Percentiles rank a stretch among this genome's conserved stretches.
Conservation (phyloP, 106 monocot species). For the Alisma plantagoaquatica region DNA sequence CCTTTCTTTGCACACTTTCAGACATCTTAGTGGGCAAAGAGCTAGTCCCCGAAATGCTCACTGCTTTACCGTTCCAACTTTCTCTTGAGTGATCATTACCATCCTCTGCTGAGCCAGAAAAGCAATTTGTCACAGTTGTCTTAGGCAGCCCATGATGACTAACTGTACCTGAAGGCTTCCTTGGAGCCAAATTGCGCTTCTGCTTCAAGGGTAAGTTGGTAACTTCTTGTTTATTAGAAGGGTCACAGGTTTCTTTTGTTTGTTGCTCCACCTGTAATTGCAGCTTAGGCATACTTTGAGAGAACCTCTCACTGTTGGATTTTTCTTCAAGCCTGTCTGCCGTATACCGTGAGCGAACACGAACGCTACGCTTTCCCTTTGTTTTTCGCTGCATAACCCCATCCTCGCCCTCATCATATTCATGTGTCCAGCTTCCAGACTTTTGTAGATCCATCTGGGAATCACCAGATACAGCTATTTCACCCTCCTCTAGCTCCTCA, state of each 20-base stretch:
- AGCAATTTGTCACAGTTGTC: conserved; percentile 33
- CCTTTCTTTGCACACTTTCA: conserved; percentile 81
- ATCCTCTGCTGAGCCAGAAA: conserved; percentile 39
- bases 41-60: conserved; percentile 16
- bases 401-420: conserved; percentile 63
- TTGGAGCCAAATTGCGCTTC: conserved; percentile 33
- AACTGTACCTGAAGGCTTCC: conserved; percentile 29
- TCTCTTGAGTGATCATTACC: conserved; percentile 42
- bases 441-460: conserved; percentile 79
- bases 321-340: conserved; percentile 53
- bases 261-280: too few relatives aligned
- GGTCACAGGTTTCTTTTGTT: too few relatives aligned
- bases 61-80: conserved; percentile 45
- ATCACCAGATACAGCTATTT: conserved; percentile 86
- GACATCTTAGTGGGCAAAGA: conserved; percentile 35
- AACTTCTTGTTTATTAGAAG: conserved; percentile 20
- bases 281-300: too few relatives aligned
- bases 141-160: conserved; percentile 18
- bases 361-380: conserved; percentile 82
- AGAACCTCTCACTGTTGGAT: conserved; percentile 23
- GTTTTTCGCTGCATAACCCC: conserved; percentile 74
- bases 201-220: conserved; percentile 24
- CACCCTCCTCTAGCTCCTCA: conserved; percentile 91
- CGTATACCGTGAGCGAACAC: conserved; percentile 44
- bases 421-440: conserved; percentile 56